phyloP scores from a whole-genome alignment of 352 stramenopile species.

The Aphanomyces invadans region DNA sequence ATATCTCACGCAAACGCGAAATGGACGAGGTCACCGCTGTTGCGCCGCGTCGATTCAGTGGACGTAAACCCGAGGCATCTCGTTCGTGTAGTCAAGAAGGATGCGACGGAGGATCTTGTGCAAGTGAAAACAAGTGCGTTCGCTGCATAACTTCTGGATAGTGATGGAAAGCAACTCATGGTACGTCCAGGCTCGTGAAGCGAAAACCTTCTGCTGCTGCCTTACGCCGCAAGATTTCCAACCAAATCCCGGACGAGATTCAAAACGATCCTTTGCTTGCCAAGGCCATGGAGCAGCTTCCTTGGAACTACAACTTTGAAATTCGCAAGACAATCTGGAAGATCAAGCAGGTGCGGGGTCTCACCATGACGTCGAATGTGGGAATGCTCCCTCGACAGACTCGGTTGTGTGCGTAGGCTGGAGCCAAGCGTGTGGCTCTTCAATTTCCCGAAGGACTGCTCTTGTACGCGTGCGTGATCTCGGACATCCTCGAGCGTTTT shows the following conservation, averaged over 20 bases:
- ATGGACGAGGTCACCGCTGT: not conserved
- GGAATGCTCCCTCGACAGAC: too few species aligned
- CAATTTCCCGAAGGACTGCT: slow-evolving; percentile 99
- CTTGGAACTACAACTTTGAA: slow-evolving; percentile 98
- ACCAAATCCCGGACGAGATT: slow-evolving; percentile 89
- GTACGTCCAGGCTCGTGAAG: slow-evolving; percentile 27
- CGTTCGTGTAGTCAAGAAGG: not conserved
- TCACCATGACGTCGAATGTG: not conserved
- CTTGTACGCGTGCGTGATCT: slow-evolving; percentile 96
- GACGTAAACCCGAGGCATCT: slow-evolving; percentile 1
- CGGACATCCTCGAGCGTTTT: slow-evolving; percentile 97
- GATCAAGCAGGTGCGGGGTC: slow-evolving; percentile 63
- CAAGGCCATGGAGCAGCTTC: slow-evolving; percentile 87
- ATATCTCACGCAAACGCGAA: too few species aligned
- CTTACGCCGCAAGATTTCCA: slow-evolving; percentile 63
- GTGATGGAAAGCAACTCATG: not conserved
- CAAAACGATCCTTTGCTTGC: slow-evolving; percentile 79
- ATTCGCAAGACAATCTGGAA: slow-evolving; percentile 97
- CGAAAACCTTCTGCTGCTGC: slow-evolving; percentile 54
- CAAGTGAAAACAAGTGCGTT: slow-evolving; percentile 11
- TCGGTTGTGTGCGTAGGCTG: too few species aligned
- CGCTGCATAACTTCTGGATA: not conserved
- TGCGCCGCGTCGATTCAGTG: slow-evolving; percentile 13
- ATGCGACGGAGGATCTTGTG: not conserved
- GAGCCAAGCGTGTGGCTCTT: slow-evolving; percentile 90